Percentiles rank a stretch among this genome's conserved stretches.
These are phyloP conservation scores for Tetrahymena borealis DNA, from an alignment of 73 alveolate genomes.

Conservation along the genomic window DNA sequence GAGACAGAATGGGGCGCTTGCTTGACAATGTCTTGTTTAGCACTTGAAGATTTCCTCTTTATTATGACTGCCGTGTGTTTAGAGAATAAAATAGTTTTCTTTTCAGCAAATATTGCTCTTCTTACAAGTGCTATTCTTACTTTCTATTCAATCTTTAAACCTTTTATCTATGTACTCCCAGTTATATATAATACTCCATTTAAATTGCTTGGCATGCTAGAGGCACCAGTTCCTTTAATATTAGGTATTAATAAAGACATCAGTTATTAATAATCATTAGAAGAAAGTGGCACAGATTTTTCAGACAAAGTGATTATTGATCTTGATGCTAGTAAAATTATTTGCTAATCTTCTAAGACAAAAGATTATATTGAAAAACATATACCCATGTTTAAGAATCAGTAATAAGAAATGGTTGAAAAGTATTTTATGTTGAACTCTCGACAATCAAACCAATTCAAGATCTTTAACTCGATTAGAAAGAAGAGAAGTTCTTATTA, in stretches of 20 bases:
- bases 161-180: not conserved
- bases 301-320: not conserved
- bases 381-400: not conserved
- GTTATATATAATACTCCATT: not conserved
- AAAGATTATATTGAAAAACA: not conserved
- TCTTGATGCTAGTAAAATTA: not conserved
- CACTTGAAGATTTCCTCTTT: not conserved
- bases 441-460: not conserved
- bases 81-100: not conserved
- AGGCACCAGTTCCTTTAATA: not conserved
- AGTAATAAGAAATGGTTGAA: not conserved
- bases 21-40: not conserved
- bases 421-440: not conserved
- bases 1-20: constrained; percentile 1
- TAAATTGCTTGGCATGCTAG: not conserved
- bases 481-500: not conserved
- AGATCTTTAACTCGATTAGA: not conserved
- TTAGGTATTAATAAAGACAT: not conserved
- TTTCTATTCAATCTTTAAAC: not conserved
- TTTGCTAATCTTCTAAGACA: not conserved
- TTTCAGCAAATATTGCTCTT: not conserved
- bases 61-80: not conserved
- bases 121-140: not conserved
- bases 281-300: not conserved
- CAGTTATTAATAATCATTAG: not conserved